phyloP scores from a whole-genome alignment of 345 rosid genomes.

The Brassica cretica region DNA sequence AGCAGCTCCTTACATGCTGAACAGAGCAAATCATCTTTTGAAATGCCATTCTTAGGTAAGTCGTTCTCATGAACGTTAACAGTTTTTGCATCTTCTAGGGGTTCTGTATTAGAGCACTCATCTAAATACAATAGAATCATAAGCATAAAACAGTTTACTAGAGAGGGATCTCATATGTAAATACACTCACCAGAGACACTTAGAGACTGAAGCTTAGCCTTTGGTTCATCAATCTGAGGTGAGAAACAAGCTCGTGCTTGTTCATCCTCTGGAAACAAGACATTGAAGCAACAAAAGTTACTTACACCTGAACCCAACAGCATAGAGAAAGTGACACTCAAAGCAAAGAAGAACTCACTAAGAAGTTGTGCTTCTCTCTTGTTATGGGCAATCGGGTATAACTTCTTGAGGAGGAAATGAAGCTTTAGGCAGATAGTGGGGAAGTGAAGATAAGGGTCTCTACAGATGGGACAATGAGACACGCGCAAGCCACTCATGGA shows the following conservation, averaged over 20 bases:
- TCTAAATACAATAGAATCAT: slow-evolving; percentile 1
- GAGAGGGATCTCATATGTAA: slow-evolving; percentile 2
- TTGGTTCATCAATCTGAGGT: slow-evolving; percentile 51
- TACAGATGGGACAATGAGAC: slow-evolving; percentile 73
- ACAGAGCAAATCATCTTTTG: slow-evolving; percentile 61
- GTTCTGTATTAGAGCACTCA: slow-evolving; percentile 16
- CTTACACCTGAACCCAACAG: background rate
- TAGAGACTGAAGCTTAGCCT: slow-evolving; percentile 24
- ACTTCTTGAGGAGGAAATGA: slow-evolving; percentile 62
- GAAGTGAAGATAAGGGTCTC: slow-evolving; percentile 64
- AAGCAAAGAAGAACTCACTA: slow-evolving; percentile 45
- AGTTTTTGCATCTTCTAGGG: slow-evolving; percentile 7
- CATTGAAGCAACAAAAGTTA: slow-evolving; percentile 3
- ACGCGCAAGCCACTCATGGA: slow-evolving; percentile 48
- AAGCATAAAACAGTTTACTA: background rate
- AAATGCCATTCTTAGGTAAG: slow-evolving; percentile 24
- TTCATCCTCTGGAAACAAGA: slow-evolving; percentile 62
- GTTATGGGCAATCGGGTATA: slow-evolving; percentile 61
- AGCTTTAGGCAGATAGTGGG: slow-evolving; percentile 63
- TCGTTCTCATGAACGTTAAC: slow-evolving; percentile 20
- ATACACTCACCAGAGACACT: slow-evolving; percentile 30
- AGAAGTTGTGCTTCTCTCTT: slow-evolving; percentile 54
- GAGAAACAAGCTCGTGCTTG: slow-evolving; percentile 39
- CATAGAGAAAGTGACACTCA: background rate
- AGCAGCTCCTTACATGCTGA: slow-evolving; percentile 66